phyloP scores from a whole-genome alignment of 2,329 filamentous ascomycete genomes.

The Pyricularia sp. region DNA sequence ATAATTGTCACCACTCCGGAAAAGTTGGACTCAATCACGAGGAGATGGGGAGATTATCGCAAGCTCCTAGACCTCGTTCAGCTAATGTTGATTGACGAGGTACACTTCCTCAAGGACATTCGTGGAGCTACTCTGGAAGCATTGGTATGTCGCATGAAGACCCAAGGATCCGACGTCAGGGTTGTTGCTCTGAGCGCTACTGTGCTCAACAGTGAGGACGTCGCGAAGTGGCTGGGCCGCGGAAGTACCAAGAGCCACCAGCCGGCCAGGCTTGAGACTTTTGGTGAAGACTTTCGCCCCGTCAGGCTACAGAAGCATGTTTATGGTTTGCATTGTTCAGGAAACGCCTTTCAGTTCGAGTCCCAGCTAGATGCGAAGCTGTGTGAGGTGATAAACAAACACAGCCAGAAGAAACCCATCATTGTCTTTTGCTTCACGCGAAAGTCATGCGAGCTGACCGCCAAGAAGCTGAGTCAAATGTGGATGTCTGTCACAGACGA shows the following conservation, averaged over 20 bases:
- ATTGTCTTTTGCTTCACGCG: constrained; percentile 76
- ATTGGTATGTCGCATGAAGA: constrained; percentile 80
- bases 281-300: constrained; percentile 69
- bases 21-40: constrained; percentile 83
- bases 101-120: constrained; percentile 71
- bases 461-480: constrained; percentile 51
- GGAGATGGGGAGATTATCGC: constrained; percentile 73
- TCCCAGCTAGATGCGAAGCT: constrained; percentile 54
- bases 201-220: constrained; percentile 68
- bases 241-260: constrained; percentile 43
- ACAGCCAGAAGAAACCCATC: constrained; percentile 59
- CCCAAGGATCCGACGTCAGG: constrained; percentile 58
- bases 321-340: constrained; percentile 50
- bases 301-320: constrained; percentile 67
- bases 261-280: constrained; percentile 54
- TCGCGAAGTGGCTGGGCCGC: constrained; percentile 67
- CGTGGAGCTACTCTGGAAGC: constrained; percentile 72
- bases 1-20: constrained; percentile 83
- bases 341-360: constrained; percentile 69
- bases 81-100: constrained; percentile 75
- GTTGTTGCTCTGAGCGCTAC: constrained; percentile 77
- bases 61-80: constrained; percentile 63
- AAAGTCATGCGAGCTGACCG: constrained; percentile 55
- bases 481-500: constrained; percentile 36
- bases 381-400: constrained; percentile 49